A percentile compares a stretch with the other conserved stretches of the same genome.
Evolutionary conservation across 1,284 basidiomycete genomes (phyloP).

Genomic region (Neolentinus lepideus): DNA sequence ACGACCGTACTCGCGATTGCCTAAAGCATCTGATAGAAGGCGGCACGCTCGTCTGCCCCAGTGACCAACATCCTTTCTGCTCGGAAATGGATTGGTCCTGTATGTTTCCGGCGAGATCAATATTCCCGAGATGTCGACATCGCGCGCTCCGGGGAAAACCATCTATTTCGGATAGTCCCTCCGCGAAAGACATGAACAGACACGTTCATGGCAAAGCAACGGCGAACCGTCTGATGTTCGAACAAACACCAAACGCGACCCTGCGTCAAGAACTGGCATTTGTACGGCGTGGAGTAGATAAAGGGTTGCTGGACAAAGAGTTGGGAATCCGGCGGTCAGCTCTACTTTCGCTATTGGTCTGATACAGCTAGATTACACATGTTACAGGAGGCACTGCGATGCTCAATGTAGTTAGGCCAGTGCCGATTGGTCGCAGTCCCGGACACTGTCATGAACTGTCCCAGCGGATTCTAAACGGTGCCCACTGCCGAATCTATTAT

Average conservation of each 20-base stretch:
- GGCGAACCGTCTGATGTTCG: neutral
- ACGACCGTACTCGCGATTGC: neutral
- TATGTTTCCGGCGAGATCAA: neutral
- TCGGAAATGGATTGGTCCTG: neutral
- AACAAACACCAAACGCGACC: neutral
- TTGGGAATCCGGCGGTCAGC: neutral
- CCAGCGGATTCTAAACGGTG: neutral
- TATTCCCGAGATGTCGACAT: neutral
- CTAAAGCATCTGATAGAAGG: conserved; percentile 1
- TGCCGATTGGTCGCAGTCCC: neutral
- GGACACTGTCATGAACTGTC: neutral
- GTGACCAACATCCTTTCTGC: neutral
- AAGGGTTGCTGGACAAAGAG: neutral
- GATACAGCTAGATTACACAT: neutral
- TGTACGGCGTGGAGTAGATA: neutral
- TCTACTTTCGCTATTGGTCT: conserved; percentile 1
- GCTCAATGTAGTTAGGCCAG: neutral
- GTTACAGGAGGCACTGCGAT: neutral
- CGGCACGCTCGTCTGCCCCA: neutral
- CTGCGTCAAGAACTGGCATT: neutral
- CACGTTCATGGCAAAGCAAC: neutral
- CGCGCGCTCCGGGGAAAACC: too few species aligned
- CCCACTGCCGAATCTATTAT: too few species aligned
- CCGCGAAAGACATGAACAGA: neutral
- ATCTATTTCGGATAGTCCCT: neutral